Conservation (phyloP, 805 yeast species). For the Candida pini region DNA sequence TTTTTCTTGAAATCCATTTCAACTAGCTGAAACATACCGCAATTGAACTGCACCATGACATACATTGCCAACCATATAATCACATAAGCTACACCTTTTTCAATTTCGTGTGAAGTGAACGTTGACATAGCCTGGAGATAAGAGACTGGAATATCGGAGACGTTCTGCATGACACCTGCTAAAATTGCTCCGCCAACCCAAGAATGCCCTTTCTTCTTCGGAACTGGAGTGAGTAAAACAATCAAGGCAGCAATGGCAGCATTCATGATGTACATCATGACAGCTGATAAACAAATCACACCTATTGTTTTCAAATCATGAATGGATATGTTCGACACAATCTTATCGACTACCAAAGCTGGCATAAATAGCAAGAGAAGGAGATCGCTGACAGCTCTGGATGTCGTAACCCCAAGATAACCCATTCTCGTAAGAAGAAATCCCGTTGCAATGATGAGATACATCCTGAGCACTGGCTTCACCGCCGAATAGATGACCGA, state of each 20-base stretch:
- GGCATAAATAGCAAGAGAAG: conserved; percentile 62
- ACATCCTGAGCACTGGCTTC: conserved; percentile 72
- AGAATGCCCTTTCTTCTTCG: conserved; percentile 34
- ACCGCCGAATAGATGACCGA: conserved; percentile 44
- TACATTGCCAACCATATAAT: conserved; percentile 52
- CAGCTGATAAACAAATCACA: conserved; percentile 49
- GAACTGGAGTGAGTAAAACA: conserved; percentile 38
- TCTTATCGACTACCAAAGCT: conserved; percentile 55
- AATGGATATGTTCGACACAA: conserved; percentile 55
- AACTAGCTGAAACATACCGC: conserved; percentile 45
- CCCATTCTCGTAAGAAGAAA: conserved; percentile 52
- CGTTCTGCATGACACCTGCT: conserved; percentile 70
- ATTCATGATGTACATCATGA: conserved; percentile 48
- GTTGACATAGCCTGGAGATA: conserved; percentile 58
- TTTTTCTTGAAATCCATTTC: conserved; percentile 44
- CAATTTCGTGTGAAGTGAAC: conserved; percentile 29
- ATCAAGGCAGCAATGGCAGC: conserved; percentile 37
- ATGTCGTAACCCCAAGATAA: conserved; percentile 56
- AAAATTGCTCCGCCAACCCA: conserved; percentile 70
- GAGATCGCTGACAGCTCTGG: conserved; percentile 57
- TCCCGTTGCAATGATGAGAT: conserved; percentile 66
- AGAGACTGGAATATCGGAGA: conserved; percentile 74
- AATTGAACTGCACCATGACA: conserved; percentile 45
- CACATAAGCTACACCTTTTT: conserved; percentile 44
- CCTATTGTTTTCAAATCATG: conserved; percentile 67